Evolutionary conservation across 2,329 filamentous ascomycete genomes (phyloP), one percentile per base, ranked within the genome.

Genomic region (Colletotrichum tofieldiae): DNA sequence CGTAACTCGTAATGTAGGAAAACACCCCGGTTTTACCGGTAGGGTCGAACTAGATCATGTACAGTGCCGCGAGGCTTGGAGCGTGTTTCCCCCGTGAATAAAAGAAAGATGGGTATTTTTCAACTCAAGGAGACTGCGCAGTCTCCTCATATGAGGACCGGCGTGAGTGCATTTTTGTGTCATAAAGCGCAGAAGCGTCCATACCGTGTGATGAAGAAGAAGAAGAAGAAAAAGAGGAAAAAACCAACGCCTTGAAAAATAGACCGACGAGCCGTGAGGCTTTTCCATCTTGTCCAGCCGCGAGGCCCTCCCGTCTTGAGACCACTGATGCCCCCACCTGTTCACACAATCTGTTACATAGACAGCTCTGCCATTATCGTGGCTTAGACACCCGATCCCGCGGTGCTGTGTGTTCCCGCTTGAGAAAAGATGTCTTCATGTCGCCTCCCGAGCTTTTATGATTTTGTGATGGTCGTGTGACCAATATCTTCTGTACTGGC

Each of bases 261-360:
- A 75, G 75, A 77, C 74, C 72, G 76, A 76, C 78, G 77, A 81
- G 80, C 80, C 80, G 80, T 76, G 80, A 82, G 80, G 79, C 78
- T 76, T 76, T 75, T 77, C 78, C 77, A 75, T 81, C 80, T 81
- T 82, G 70, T 77, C 77, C 73, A 81, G 80, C 80, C 80, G 80
- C 78, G 80, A 80, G 80, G 80, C 80, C 75, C 76, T 76, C 5
- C 76, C 65, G 75, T 69, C 78, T 76, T 80, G 76, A 73, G 68
- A 73, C 63, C 55, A 29, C 41, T 55, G 37, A 65, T 61, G 47
- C 56, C 60, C 56, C 60, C 8, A 18, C 55, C 18, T 66, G 56
- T 63, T 62, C 35, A 41, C 56, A 41, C 51, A 37, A 62, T 51
- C 65, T 11, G 39, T 47, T 58, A 55, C 39, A 67, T 51, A 55